A percentile compares a stretch with the other conserved stretches of the same genome.
Evolutionary conservation across 768 basidiomycete species (phyloP).

Genomic region (Phanerodontia chrysosporium): DNA sequence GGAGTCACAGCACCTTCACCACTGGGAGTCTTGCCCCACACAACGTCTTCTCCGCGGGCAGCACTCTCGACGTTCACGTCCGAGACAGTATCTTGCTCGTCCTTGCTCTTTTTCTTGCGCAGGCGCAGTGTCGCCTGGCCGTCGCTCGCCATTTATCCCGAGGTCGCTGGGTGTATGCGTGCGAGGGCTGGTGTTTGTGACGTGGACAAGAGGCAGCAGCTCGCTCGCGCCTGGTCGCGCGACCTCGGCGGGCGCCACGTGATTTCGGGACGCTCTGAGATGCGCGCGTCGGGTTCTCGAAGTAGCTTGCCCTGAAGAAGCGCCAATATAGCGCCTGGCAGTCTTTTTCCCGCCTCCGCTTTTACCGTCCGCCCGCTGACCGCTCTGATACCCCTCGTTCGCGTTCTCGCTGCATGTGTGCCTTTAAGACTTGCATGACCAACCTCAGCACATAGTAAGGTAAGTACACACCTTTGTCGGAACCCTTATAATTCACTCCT

Average conservation of each 20-base stretch:
- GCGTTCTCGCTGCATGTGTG: not conserved
- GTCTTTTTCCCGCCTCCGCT: not conserved
- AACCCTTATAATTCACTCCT: slow-evolving; percentile 44
- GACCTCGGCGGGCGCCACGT: not conserved
- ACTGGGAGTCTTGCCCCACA: slow-evolving; percentile 84
- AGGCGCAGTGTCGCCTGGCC: slow-evolving; percentile 16
- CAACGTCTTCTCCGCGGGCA: slow-evolving; percentile 51
- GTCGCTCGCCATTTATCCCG: slow-evolving; percentile 7
- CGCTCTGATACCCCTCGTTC: not conserved
- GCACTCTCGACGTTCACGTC: not conserved
- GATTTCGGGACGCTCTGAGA: too few relatives aligned
- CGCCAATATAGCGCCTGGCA: not conserved
- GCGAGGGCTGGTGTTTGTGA: not conserved
- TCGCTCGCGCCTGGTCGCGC: slow-evolving; percentile 1
- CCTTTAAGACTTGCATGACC: not conserved
- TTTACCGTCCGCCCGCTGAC: not conserved
- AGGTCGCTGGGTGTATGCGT: not conserved
- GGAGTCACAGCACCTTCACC: slow-evolving; percentile 54
- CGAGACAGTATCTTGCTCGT: slow-evolving; percentile 1
- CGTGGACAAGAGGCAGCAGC: slow-evolving; percentile 3
- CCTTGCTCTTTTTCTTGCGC: slow-evolving; percentile 13
- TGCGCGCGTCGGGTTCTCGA: not conserved
- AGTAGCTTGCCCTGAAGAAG: slow-evolving; percentile 9
- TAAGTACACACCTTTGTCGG: not conserved
- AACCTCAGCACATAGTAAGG: too few relatives aligned